These are phyloP conservation scores for Pleurotus sapidus DNA, from an alignment of 768 basidiomycete species.

Conservation along the genomic window DNA sequence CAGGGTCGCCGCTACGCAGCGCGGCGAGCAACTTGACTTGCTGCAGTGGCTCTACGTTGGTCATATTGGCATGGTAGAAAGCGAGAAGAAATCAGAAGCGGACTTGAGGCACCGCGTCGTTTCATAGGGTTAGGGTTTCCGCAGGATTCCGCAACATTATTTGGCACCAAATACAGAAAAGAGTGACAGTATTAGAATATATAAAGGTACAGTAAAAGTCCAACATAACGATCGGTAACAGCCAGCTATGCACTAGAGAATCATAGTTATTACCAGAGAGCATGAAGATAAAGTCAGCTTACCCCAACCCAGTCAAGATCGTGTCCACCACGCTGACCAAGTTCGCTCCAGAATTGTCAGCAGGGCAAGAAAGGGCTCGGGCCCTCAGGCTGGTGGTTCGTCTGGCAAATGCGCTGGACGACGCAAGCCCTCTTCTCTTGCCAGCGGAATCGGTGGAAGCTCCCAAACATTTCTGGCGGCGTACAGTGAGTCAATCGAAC, in stretches of 20 bases:
- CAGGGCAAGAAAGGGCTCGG: background rate
- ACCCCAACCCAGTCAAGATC: background rate
- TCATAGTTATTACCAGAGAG: too few relatives aligned
- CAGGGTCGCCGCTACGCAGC: conserved; percentile 67
- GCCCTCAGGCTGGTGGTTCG: background rate
- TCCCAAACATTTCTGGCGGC: background rate
- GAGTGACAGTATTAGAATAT: too few relatives aligned
- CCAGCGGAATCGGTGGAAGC: background rate
- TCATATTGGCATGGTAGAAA: background rate
- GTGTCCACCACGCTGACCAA: conserved; percentile 1
- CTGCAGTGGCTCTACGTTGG: conserved; percentile 43
- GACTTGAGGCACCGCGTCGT: too few relatives aligned
- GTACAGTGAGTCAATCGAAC: background rate
- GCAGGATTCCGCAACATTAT: background rate
- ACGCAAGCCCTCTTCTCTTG: background rate
- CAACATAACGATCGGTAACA: too few relatives aligned
- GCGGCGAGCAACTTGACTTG: conserved; percentile 67
- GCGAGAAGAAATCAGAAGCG: background rate
- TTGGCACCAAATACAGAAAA: too few relatives aligned
- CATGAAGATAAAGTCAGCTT: background rate
- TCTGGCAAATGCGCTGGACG: background rate
- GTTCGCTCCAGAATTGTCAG: background rate
- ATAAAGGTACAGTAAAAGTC: too few relatives aligned
- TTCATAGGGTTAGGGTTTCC: background rate
- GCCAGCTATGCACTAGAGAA: too few relatives aligned